Conservation (phyloP, 108 stramenopile species). For the Discostella stelligeroides region DNA sequence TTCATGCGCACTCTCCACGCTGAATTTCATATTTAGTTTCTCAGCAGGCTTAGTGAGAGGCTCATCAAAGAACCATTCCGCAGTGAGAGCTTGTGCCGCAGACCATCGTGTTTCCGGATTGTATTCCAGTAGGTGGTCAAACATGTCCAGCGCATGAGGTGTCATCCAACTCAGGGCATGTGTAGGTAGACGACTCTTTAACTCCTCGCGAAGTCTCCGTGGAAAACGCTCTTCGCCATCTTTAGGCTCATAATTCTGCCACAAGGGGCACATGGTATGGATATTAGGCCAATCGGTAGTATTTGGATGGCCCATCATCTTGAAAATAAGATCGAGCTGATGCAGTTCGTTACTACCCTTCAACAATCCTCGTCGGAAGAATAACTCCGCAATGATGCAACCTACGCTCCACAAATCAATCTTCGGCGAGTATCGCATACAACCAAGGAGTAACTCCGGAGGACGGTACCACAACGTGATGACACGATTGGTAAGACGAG, state of each 20-base stretch:
- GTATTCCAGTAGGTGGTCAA: constrained; percentile 72
- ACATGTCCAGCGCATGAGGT: constrained; percentile 76
- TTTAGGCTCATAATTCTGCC: constrained; percentile 77
- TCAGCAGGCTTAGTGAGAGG: constrained; percentile 77
- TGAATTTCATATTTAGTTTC: constrained; percentile 84
- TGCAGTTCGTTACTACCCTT: constrained; percentile 68
- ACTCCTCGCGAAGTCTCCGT: constrained; percentile 64
- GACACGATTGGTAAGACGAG: constrained; percentile 90
- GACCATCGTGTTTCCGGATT: constrained; percentile 85
- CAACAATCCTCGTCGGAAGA: constrained; percentile 79
- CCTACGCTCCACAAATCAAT: constrained; percentile 98
- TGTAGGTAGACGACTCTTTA: constrained; percentile 62
- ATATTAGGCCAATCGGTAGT: constrained; percentile 76
- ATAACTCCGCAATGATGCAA: constrained; percentile 97
- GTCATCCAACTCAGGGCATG: constrained; percentile 81
- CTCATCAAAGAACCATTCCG: constrained; percentile 88
- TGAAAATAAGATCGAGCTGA: constrained; percentile 85
- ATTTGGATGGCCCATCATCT: constrained; percentile 77
- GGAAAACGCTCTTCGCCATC: constrained; percentile 52
- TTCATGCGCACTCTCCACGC: constrained; percentile 81
- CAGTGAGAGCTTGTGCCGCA: constrained; percentile 73
- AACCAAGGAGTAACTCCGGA: constrained; percentile 94
- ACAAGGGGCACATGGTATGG: constrained; percentile 68
- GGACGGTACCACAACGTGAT: constrained; percentile 97
- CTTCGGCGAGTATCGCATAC: constrained; percentile 79